Base-by-base conservation (phyloP, 1,284 basidiomycete genomes). In the Ceratobasidium papillatum region DNA sequence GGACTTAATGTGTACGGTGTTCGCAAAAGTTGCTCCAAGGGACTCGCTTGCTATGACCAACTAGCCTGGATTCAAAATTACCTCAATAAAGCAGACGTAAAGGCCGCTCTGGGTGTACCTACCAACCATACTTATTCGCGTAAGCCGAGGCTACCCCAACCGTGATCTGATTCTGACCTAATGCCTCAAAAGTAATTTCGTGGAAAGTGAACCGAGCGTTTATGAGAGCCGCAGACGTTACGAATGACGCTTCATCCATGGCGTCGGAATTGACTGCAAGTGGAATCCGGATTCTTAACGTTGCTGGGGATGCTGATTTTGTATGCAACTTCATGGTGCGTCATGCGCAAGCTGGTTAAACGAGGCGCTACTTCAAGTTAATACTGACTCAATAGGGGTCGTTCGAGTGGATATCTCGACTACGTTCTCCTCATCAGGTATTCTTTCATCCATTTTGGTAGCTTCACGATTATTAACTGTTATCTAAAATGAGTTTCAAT, bases 291-390 rank as follows among this genome's bases (percentile, higher is more conserved):
- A 43, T 66, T 27, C 47, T 66, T 12, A 66, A 66, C 32, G 27
- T 66, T 22, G 64, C 64, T 41, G 64, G 64, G 8, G 64, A 66
- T 32, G 41, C 64, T n/a, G 64, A 66, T 66, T 66, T 66, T 25
- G 64, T 43, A 30, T 66, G 64, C 47, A 66, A 66, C 32, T 66
- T 52, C 47, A 66, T 66, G 45, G 64, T 66, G 27, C 27, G 64
- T 51, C 19, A 52, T 25, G 12, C 17, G 19, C 41, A 52, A 22
- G 22, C 8, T 52, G n/a, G n/a, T 30, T 30, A 49, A 8, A n/a
- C 19, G 12, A 17, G 47, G 8, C 12, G 8, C 30, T 25, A n/a
- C 9, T 5, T 27, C 41, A 11, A n/a, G 47, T 47, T 47, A 47
- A 47, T 27, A 12, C 34, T 43, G 19, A 7, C 47, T n/a, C 7